Evolutionary conservation across 2,329 filamentous ascomycete genomes (phyloP).

Genomic region (Ascochyta clinopodiicola): DNA sequence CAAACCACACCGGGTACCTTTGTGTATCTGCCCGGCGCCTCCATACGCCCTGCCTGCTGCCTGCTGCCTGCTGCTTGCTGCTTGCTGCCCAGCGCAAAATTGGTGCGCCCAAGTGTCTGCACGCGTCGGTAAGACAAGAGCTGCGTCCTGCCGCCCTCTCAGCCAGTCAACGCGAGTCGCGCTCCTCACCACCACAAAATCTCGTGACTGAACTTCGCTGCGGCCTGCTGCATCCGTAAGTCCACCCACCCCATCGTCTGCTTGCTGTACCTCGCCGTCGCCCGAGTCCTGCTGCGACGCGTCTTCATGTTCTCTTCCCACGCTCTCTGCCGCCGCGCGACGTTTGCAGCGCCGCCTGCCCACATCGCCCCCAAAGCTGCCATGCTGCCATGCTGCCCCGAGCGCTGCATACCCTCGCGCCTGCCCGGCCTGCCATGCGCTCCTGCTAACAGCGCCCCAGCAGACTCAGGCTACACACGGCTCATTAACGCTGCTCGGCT

Average conservation of each 20-base stretch:
- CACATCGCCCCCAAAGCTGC: slow-evolving; percentile 2
- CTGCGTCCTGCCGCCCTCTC: slow-evolving; percentile 19
- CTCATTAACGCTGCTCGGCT: slow-evolving; percentile 25
- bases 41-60: slow-evolving; percentile 4
- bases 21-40: slow-evolving; percentile 24
- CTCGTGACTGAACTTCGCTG: slow-evolving; percentile 45
- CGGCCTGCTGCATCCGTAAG: slow-evolving; percentile 46
- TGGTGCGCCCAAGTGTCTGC: slow-evolving; percentile 14
- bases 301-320: slow-evolving; percentile 5
- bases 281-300: slow-evolving; percentile 11
- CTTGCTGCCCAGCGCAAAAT: slow-evolving; percentile 21
- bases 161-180: slow-evolving; percentile 35
- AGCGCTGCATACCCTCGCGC: slow-evolving; percentile 18
- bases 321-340: slow-evolving; percentile 10
- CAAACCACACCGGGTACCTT: slow-evolving; percentile 22
- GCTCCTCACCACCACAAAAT: slow-evolving; percentile 38
- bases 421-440: slow-evolving; percentile 19
- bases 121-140: slow-evolving; percentile 29
- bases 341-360: slow-evolving; percentile 10
- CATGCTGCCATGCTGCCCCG: slow-evolving; percentile 10
- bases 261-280: slow-evolving; percentile 18
- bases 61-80: neutral
- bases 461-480: slow-evolving; percentile 32
- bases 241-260: slow-evolving; percentile 22
- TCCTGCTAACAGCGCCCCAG: slow-evolving; percentile 33